Evolutionary conservation across 2,329 filamentous ascomycete genomes (phyloP), one percentile per base, ranked within the genome.

Genomic region (Pseudocercospora musae): DNA sequence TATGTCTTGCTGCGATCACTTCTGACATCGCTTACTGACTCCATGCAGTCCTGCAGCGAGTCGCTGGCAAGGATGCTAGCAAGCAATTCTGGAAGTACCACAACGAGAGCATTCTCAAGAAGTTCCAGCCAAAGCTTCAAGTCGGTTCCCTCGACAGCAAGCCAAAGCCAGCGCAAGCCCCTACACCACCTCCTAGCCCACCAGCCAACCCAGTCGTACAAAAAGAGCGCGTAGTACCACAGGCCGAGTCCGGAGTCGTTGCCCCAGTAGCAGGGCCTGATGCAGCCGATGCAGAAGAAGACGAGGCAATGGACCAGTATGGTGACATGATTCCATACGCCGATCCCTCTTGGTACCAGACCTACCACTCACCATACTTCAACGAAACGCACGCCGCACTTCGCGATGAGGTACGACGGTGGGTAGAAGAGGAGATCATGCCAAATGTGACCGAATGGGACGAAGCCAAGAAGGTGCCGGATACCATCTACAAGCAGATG

Each of bases 371-470:
- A 1, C 92, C 94, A 27, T 98, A 97, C 84, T 96, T 89, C 84
- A 97, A 97, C 80, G 89, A 96, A 78, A 88, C 91, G 4, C 95
- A 99, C 78, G 93, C 87, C 60, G 92, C 92, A 57, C 89, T 99
- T 55, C 92, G 95, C 64, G 89, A 87, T 68, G 95, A 99, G 82
- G 84, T 97, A 64, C 90, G 95, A 73, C 85, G 92, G 81, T 99
- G 93, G 93, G 86, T 99, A 60, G 91, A 96, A 65, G 85, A 83
- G 60, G 91, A 92, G 71, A 89, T 98, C 75, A 92, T 96, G 81
- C 94, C 95, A 21, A 85, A 94, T 71, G 91, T 98, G 60, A 90
- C 87, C 44, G 95, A 99, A 77, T 99, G 95, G 95, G 95, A 99
- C 71, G 95, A 98, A 83, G 91, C 89, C 71, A 96, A 92, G 82